phyloP scores from a whole-genome alignment of 148 eudicot genomes.

The Diospyros lotus region DNA sequence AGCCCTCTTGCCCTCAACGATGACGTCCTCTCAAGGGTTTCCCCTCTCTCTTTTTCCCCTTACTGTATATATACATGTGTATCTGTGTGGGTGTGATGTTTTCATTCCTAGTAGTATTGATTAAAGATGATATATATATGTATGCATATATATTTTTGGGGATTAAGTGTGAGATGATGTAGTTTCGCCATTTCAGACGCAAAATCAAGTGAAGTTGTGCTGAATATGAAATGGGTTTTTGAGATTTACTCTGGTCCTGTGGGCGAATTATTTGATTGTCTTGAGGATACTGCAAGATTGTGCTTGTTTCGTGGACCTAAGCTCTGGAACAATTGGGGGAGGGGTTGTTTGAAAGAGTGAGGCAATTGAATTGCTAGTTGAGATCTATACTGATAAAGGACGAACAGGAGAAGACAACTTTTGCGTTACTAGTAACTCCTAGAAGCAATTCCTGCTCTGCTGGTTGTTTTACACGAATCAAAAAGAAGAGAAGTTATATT shows the following conservation, averaged over 20 bases:
- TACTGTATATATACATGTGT: not conserved
- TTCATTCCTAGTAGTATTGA: too few species aligned
- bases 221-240: not conserved
- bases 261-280: not conserved
- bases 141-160: not conserved
- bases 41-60: not conserved
- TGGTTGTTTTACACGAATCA: too few species aligned
- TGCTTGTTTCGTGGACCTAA: not conserved
- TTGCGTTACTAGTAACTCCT: too few species aligned
- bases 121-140: too few species aligned
- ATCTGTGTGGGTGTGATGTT: not conserved
- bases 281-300: not conserved
- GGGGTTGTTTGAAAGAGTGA: too few species aligned
- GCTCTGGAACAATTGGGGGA: not conserved
- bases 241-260: not conserved
- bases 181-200: not conserved
- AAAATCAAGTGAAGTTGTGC: not conserved
- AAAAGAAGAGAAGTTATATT: too few species aligned
- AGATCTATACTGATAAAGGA: too few species aligned
- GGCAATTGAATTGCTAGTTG: too few species aligned
- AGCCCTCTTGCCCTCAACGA: conserved; percentile 35
- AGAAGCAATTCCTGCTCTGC: too few species aligned
- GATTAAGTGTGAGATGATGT: not conserved
- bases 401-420: too few species aligned
- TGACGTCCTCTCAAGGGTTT: conserved; percentile 38